A percentile compares a stretch with the other conserved stretches of the same genome.
These are phyloP conservation scores for Plasmodium blacklocki DNA, from an alignment of 169 alveolate genomes.

Conservation along the genomic window DNA sequence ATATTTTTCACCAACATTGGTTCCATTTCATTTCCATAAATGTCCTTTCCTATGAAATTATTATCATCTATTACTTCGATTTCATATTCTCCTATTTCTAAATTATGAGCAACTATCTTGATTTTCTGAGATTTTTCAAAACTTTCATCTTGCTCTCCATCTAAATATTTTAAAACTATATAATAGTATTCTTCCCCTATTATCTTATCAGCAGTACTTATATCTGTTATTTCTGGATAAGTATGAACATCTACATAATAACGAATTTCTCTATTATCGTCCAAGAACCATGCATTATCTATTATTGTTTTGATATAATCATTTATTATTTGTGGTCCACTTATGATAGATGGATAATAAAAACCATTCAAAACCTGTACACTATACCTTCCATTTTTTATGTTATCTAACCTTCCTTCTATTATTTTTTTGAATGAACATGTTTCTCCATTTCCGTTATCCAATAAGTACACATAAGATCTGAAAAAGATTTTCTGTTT, in stretches of 20 bases:
- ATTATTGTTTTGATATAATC: slow-evolving; percentile 1
- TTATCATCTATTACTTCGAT: slow-evolving; percentile 8
- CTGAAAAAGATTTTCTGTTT: neutral
- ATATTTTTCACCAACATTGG: slow-evolving; percentile 5
- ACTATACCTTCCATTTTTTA: neutral
- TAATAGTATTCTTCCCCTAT: slow-evolving; percentile 15
- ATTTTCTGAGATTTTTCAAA: neutral
- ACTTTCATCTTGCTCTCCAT: neutral
- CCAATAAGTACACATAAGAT: neutral
- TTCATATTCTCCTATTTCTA: slow-evolving; percentile 12
- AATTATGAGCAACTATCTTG: slow-evolving; percentile 4
- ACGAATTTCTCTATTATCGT: neutral
- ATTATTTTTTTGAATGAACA: slow-evolving; percentile 7
- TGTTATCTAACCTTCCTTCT: slow-evolving; percentile 7
- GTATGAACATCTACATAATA: slow-evolving; percentile 9
- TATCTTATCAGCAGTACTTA: neutral
- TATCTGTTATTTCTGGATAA: neutral
- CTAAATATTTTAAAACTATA: slow-evolving; percentile 4
- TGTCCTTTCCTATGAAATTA: slow-evolving; percentile 15
- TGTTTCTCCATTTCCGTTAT: slow-evolving; percentile 16
- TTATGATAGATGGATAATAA: neutral
- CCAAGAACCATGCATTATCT: slow-evolving; percentile 16
- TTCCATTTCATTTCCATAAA: slow-evolving; percentile 9
- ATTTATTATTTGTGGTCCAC: slow-evolving; percentile 7
- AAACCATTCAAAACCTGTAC: slow-evolving; percentile 22